These are phyloP conservation scores for Neonectria punicea DNA, from an alignment of 2,329 filamentous ascomycete species.

Conservation along the genomic window DNA sequence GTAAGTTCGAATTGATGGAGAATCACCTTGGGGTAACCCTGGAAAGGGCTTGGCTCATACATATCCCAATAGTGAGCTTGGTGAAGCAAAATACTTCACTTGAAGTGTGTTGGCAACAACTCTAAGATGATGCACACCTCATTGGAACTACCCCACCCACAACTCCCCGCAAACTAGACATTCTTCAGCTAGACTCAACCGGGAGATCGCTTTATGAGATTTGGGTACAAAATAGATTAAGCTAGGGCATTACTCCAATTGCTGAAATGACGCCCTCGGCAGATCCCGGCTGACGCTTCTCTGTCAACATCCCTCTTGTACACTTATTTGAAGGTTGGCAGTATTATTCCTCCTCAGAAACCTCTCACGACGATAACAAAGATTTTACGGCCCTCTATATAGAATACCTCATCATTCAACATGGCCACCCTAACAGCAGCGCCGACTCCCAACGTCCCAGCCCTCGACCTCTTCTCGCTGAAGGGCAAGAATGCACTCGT, in stretches of 20 bases:
- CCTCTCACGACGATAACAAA: not conserved
- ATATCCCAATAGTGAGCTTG: not conserved
- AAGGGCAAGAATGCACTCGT: constrained; percentile 23
- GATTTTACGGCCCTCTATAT: no score
- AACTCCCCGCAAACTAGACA: not conserved
- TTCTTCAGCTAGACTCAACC: not conserved
- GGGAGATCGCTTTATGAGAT: not conserved
- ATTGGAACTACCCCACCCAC: not conserved
- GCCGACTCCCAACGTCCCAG: constrained; percentile 10
- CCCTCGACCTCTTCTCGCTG: constrained; percentile 21
- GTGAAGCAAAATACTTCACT: not conserved
- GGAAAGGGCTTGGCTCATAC: not conserved
- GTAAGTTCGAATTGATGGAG: not conserved
- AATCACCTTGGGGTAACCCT: not conserved
- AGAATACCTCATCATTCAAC: not conserved
- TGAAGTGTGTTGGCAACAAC: not conserved
- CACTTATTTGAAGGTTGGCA: not conserved
- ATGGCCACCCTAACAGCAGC: constrained; percentile 2
- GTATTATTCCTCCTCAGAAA: not conserved
- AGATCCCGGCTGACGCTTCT: not conserved
- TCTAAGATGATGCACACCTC: no score
- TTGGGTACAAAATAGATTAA: no score
- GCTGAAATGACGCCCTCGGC: not conserved
- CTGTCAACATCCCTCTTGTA: not conserved
- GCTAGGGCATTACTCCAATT: no score